phyloP scores from a whole-genome alignment of 495 filamentous ascomycete species.

The Parathielavia hyrcaniae region DNA sequence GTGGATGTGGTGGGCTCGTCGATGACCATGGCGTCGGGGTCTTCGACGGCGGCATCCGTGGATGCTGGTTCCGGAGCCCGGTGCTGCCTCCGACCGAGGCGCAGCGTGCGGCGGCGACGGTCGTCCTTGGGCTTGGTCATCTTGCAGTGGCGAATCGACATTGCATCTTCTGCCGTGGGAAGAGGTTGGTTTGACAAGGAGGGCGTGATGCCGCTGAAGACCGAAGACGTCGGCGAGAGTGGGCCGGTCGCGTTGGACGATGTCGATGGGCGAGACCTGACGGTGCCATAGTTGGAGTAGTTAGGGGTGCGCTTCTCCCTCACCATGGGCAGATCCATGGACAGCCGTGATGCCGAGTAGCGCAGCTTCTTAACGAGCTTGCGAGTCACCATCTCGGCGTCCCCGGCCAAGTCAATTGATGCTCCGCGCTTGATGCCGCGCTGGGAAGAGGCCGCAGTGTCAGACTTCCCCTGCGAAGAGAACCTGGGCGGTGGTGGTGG shows the following conservation, averaged over 20 bases:
- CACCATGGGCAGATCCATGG: constrained; percentile 8
- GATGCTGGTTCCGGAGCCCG: neutral
- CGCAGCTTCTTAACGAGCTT: constrained; percentile 38
- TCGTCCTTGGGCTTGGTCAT: constrained; percentile 17
- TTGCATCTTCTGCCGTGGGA: neutral
- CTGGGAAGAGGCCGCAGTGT: neutral
- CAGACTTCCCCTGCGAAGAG: neutral
- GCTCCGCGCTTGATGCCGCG: constrained; percentile 30
- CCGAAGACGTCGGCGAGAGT: constrained; percentile 4
- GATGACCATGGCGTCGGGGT: constrained; percentile 14
- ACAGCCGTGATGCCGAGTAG: constrained; percentile 23
- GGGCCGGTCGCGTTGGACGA: constrained; percentile 8
- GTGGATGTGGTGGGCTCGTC: constrained; percentile 5
- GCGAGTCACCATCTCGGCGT: constrained; percentile 25
- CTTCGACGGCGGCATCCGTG: neutral
- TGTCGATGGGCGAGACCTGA: constrained; percentile 15
- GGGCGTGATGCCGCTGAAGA: constrained; percentile 4
- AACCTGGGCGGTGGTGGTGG: constrained; percentile 6
- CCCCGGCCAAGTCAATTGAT: constrained; percentile 13
- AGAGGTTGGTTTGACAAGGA: neutral
- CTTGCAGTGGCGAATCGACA: constrained; percentile 2
- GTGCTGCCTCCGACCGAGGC: constrained; percentile 5
- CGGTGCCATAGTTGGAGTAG: neutral
- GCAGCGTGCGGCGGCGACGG: constrained; percentile 7
- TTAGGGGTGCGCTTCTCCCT: neutral